Evolutionary conservation across 495 filamentous ascomycete genomes (phyloP), one percentile per base, ranked within the genome.

Genomic region (Aspergillus biplanus): DNA sequence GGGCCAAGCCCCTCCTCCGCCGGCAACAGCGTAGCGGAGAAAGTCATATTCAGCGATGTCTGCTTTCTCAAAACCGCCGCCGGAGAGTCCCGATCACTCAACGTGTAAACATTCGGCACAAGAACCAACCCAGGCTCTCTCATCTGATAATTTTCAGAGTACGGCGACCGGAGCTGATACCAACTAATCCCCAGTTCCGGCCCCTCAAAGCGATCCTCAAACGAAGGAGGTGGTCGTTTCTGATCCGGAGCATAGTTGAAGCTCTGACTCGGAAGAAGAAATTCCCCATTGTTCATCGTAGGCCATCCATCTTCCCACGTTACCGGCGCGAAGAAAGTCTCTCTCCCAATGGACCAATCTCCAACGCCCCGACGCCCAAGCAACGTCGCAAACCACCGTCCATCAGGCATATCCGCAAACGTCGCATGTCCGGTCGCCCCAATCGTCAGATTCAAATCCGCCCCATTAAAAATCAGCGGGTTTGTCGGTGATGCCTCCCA

Each of bases 31-130:
- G 33, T 42, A 3, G 54, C 54, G 3, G 34, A 42, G 16, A 56
- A 56, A 4, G 54, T 56, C 33, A 42, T 56, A 27, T 56, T 56
- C 7, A 56, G 35, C 7, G 54, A 56, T 42, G n/a, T 56, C 35
- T 56, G 54, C 13, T 56, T 56, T 18, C 54, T 33, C 33, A 56
- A 9, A 7, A 56, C 21, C 0, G 54, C 54, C 11, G 54, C 54
- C 13, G 54, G 54, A 13, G 21, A n/a, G n/a, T 56, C 54, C 1
- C 54, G 54, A 8, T 56, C 54, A 21, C 54, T 44, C 5, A 56
- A 18, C 31, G 34, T 16, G 35, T 39, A 56, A 6, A 42, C 54
- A 27, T 56, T 56, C 7, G 54, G 54, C 8, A 39, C 4, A 5
- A 56, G 21, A 27, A 42, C 32, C 11, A 55, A 18, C 12, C 52